Percentiles rank a stretch among this genome's conserved stretches.
Evolutionary conservation across 805 yeast species (phyloP).

Genomic region (Candida ponderosae): DNA sequence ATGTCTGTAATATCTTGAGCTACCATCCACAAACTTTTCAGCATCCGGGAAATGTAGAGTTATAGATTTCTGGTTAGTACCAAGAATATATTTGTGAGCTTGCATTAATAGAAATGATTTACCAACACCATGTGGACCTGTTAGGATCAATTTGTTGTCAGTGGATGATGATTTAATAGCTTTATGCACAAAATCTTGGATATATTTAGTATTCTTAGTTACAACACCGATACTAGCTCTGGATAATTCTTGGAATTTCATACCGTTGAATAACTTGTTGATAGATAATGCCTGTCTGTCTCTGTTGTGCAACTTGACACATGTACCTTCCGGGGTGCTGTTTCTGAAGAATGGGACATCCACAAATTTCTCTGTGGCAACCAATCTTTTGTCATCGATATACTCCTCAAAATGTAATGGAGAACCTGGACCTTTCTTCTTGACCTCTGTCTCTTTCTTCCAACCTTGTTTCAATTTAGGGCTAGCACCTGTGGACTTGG

Average conservation of each 20-base stretch:
- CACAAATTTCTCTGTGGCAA: no score
- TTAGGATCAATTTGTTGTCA: slow-evolving; percentile 44
- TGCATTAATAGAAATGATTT: slow-evolving; percentile 71
- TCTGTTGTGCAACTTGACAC: no score
- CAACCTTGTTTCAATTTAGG: background rate
- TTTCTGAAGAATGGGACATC: no score
- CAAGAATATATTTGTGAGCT: slow-evolving; percentile 47
- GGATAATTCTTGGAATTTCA: slow-evolving; percentile 55
- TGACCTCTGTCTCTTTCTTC: background rate
- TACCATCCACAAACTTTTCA: slow-evolving; percentile 58
- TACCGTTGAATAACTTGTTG: background rate
- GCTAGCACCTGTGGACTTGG: no score
- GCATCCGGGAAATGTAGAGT: slow-evolving; percentile 62
- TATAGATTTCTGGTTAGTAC: slow-evolving; percentile 30
- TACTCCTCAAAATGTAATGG: no score
- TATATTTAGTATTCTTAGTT: slow-evolving; percentile 36
- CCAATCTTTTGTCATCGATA: no score
- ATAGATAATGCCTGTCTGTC: no score
- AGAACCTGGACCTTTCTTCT: background rate
- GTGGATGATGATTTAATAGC: slow-evolving; percentile 24
- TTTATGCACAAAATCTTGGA: slow-evolving; percentile 31
- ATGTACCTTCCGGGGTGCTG: no score
- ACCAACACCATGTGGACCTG: slow-evolving; percentile 73
- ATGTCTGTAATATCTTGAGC: slow-evolving; percentile 58
- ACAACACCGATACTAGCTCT: slow-evolving; percentile 51